Evolutionary conservation across 148 eudicot genomes (phyloP).

Genomic region (Gaultheria prostrata): DNA sequence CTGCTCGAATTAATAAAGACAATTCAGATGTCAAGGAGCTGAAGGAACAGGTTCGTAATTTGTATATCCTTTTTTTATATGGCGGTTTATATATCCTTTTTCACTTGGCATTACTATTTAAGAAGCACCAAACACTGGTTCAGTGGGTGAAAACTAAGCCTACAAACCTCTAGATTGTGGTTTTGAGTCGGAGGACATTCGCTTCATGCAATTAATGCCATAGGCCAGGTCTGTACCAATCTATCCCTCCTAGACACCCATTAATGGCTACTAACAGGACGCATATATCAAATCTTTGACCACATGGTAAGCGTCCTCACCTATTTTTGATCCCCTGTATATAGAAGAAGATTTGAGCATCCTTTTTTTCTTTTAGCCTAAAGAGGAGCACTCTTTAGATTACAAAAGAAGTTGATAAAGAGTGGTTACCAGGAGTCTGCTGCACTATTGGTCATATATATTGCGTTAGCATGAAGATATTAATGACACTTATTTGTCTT

Average conservation of each 20-base stretch:
- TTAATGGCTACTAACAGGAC: not conserved
- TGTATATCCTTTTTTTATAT: not conserved
- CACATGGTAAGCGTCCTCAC: not conserved
- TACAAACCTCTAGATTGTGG: not conserved
- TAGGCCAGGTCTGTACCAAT: not conserved
- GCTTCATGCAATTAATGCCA: not conserved
- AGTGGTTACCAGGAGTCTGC: not conserved
- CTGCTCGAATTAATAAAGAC: conserved; percentile 76
- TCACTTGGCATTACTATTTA: not conserved
- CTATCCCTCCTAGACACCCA: not conserved
- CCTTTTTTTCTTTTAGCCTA: not conserved
- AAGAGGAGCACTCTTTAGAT: not conserved
- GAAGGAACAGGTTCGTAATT: conserved; percentile 69
- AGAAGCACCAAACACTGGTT: conserved; percentile 4
- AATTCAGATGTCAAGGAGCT: conserved; percentile 64
- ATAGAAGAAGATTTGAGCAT: not conserved
- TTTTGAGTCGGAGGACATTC: not conserved
- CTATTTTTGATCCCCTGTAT: not conserved
- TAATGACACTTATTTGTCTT: not conserved
- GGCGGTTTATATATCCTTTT: not conserved
- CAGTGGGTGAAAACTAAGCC: not conserved
- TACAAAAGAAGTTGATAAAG: not conserved
- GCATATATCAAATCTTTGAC: not conserved
- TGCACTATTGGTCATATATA: not conserved
- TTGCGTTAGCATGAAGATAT: not conserved